Conservation (phyloP, 2,329 filamentous ascomycete genomes). For the Venturia effusa region DNA sequence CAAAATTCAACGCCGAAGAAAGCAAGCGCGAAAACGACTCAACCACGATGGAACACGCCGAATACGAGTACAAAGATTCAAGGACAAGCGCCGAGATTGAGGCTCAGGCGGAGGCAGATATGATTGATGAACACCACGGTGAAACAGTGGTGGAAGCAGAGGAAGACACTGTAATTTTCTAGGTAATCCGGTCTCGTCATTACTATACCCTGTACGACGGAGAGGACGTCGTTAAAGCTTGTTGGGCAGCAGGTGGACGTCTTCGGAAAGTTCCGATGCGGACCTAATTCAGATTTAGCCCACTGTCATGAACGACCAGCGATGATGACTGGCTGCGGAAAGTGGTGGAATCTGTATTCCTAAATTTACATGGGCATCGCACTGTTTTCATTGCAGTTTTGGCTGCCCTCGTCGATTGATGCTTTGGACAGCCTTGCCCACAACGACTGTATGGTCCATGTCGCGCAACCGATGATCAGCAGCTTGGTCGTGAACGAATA, state of each 20-base stretch:
- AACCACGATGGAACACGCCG: neutral
- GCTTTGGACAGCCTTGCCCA: too few relatives aligned
- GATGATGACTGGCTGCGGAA: too few relatives aligned
- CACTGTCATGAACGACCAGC: too few relatives aligned
- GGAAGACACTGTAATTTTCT: constrained; percentile 90
- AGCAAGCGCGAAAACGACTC: constrained; percentile 1
- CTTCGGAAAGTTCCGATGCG: too few relatives aligned
- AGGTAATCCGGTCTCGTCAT: constrained; percentile 19
- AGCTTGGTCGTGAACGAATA: too few relatives aligned
- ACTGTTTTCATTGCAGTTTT: too few relatives aligned
- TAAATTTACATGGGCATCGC: too few relatives aligned
- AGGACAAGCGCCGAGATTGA: constrained; percentile 23
- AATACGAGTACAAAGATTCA: constrained; percentile 12
- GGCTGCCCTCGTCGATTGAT: too few relatives aligned
- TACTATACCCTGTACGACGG: constrained; percentile 34
- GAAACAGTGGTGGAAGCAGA: constrained; percentile 73
- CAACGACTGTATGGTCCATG: too few relatives aligned
- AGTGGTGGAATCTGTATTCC: too few relatives aligned
- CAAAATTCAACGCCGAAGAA: constrained; percentile 63
- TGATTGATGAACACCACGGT: constrained; percentile 31
- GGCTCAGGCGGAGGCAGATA: constrained; percentile 2
- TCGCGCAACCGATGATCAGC: too few relatives aligned
- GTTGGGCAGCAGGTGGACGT: neutral
- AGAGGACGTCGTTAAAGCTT: neutral
- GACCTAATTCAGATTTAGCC: too few relatives aligned